Evolutionary conservation across 176 grass and related monocot species (phyloP).

Genomic region (Raddia guianensis): DNA sequence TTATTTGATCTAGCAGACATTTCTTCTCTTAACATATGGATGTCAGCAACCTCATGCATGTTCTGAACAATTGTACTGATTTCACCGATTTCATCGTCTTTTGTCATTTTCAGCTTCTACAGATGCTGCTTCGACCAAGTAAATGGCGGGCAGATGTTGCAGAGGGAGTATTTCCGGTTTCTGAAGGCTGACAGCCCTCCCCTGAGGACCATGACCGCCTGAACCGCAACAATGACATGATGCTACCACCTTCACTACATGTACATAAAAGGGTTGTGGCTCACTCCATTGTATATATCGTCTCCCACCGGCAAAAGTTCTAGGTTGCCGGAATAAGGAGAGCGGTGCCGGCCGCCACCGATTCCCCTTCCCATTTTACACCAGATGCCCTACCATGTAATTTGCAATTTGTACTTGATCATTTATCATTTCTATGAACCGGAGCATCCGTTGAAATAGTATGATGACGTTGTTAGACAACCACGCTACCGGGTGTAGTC

Average conservation of each 20-base stretch:
- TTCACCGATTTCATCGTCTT: background rate
- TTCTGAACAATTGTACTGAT: background rate
- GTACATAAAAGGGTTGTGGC: conserved; percentile 54
- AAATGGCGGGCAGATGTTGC: conserved; percentile 77
- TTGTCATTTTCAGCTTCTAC: conserved; percentile 69
- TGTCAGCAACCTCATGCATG: conserved; percentile 9
- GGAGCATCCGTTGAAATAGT: background rate
- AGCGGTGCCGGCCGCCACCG: conserved; percentile 25
- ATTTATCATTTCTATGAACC: background rate
- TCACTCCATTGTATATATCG: conserved; percentile 45
- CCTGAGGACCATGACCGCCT: conserved; percentile 1
- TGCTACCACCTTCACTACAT: background rate
- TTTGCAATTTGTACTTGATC: conserved; percentile 19
- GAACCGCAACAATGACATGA: background rate
- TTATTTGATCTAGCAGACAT: background rate
- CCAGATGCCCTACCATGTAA: background rate
- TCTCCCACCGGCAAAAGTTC: conserved; percentile 39
- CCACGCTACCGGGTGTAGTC: too few relatives aligned
- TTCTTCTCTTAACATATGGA: conserved; percentile 1
- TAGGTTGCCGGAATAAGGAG: conserved; percentile 50
- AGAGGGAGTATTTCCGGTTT: conserved; percentile 75
- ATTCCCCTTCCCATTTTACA: background rate
- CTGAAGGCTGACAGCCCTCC: conserved; percentile 42
- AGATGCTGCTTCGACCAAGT: conserved; percentile 83
- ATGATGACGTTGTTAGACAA: too few relatives aligned